Base-by-base conservation (phyloP, 768 basidiomycete species). In the Lactarius sanguifluus region DNA sequence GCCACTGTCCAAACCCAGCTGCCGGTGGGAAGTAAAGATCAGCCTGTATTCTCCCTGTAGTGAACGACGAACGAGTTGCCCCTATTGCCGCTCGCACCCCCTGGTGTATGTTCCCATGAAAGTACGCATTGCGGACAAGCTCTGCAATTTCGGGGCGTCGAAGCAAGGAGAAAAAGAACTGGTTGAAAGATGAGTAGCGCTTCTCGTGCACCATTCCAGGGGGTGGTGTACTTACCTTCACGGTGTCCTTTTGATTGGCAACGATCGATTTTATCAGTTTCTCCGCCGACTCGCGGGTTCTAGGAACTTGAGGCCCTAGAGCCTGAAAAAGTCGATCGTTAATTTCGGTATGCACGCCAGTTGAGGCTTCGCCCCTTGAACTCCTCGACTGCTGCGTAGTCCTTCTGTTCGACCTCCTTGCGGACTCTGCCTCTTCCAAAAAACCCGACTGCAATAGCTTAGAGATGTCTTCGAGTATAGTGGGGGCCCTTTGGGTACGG, bases 21-120 rank as follows among this genome's bases (percentile, higher is more conserved):
- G 66, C 50, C 0, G 66, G 59, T 12, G 45, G 62, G 18, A 64
- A 63, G 58, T 63, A 47, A n/a, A 67, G 58, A 64, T 67, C 66
- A 16, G 62, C 58, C 12, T 40, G 66, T 28, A 64, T 59, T 55
- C 20, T 52, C 7, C 45, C 9, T 30, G 12, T n/a, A 9, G 30
- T 16, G 36, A 32, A 23, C 0, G 32, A 41, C 8, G 61, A 20
- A 12, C 50, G 15, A 32, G 38, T 13, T 54, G 56, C 30, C 3
- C 2, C 61, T 34, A 23, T 58, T 20, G n/a, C n/a, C 16, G 16
- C 36, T 47, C 12, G 34, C n/a, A 41, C 60, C 2, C 66, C 57
- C 34, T 62, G 66, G 3, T 54, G 30, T 23, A 55, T 23, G 28
- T 63, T 63, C 34, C 61, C 66, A 13, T 58, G 66, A 30, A 59